Base-by-base conservation (phyloP, 495 filamentous ascomycete genomes). In the Aspergillus diversus region DNA sequence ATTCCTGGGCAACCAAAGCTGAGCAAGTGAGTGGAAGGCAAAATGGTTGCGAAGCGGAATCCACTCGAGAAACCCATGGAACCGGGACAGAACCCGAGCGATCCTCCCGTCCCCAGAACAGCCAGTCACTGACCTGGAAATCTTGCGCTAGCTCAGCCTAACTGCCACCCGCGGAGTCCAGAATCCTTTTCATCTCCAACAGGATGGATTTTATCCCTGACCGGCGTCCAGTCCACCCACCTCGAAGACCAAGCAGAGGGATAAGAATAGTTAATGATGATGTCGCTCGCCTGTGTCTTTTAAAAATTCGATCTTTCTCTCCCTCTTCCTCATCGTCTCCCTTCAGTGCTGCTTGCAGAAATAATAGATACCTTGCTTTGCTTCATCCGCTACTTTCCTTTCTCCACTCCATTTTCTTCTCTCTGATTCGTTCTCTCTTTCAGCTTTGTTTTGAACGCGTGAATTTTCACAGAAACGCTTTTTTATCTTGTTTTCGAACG, bases 21-120 rank as follows among this genome's bases (percentile, higher is more conserved):
- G 21, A 43, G 39, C 11, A n/a, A 9, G 39, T 12, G 39, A 9
- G 7, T 4, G 7, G 7, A n/a, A 43, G 39, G 39, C 12, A 43
- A n/a, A 43, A 43, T 43, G 12, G 39, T 43, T 43, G 39, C 12
- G 9, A 43, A 43, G n/a, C 39, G n/a, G 39, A 43, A 43, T n/a
- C 39, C 39, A 50, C n/a, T 49, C 46, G 37, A 43, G 47, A 50
- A 50, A 21, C 47, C 59, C 60, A 62, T 43, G 54, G 60, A 32
- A 47, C 60, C 52, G 60, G 60, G 60, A 56, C 42, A 39, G 51
- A 56, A 15, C 51, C 35, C 60, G 53, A 49, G 33, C 47, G 60
- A 63, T 63, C 60, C 60, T 63, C 53, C 60, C 60, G 60, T 57
- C 21, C 5, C 16, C 46, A 42, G 46, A 43, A 53, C 37, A 42